A percentile compares a stretch with the other conserved stretches of the same genome.
Conservation (phyloP, 345 rosid genomes). For the Lumnitzera racemosa region DNA sequence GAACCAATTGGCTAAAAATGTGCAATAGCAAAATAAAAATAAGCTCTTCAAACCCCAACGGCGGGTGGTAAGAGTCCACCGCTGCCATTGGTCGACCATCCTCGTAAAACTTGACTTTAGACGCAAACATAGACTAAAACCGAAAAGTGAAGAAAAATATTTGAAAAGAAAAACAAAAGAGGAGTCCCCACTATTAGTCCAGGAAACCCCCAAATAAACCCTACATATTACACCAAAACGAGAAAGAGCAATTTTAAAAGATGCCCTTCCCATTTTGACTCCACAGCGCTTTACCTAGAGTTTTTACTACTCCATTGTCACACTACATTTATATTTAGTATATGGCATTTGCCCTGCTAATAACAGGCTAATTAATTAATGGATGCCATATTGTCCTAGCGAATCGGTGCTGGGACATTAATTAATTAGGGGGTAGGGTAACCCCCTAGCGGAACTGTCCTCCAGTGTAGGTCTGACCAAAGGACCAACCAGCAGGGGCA, state of each 20-base stretch:
- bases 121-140: neutral
- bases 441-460: conserved; percentile 34
- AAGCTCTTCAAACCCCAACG: neutral
- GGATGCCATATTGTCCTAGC: too few species aligned
- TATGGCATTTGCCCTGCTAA: too few species aligned
- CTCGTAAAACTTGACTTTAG: neutral
- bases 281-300: neutral
- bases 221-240: conserved; percentile 12
- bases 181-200: too few species aligned
- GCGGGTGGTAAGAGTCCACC: conserved; percentile 18
- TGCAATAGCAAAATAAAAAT: neutral
- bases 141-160: too few species aligned
- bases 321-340: too few species aligned
- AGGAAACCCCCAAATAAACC: neutral
- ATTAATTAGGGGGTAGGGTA: neutral
- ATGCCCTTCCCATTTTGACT: conserved; percentile 14
- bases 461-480: conserved; percentile 70
- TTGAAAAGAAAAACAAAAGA: neutral
- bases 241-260: conserved; percentile 28
- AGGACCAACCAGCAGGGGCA: conserved; percentile 67
- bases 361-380: too few species aligned
- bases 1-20: neutral
- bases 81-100: neutral
- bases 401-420: neutral
- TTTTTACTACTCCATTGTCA: too few species aligned